Conservation (phyloP, 768 basidiomycete species). For the Calocybe indica region DNA sequence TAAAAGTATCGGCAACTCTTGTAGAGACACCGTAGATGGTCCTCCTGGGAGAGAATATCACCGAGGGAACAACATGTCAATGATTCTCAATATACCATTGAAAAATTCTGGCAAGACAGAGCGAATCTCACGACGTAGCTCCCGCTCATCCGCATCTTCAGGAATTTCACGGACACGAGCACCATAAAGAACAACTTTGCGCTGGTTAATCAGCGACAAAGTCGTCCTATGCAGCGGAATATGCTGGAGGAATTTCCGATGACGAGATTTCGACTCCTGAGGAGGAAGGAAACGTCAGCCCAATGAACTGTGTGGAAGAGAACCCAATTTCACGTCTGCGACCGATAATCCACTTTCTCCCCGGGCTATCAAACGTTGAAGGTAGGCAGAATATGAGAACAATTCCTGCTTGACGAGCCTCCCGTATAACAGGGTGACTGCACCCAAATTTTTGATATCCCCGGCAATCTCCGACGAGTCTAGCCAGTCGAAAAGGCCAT, state of each 20-base stretch:
- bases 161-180: constrained; percentile 61
- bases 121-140: constrained; percentile 68
- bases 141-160: constrained; percentile 64
- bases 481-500: constrained; percentile 78
- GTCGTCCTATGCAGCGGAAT: constrained; percentile 63
- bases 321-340: constrained; percentile 36
- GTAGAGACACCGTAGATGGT: background rate
- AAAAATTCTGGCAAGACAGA: constrained; percentile 62
- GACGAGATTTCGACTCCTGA: constrained; percentile 50
- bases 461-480: constrained; percentile 59
- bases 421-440: constrained; percentile 65
- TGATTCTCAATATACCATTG: constrained; percentile 34
- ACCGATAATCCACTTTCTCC: constrained; percentile 59
- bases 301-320: background rate
- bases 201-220: constrained; percentile 57
- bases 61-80: background rate
- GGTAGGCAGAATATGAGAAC: constrained; percentile 71
- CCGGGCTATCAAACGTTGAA: constrained; percentile 77
- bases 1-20: too few species aligned
- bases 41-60: constrained; percentile 24
- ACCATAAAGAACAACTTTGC: constrained; percentile 66
- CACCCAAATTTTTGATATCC: constrained; percentile 46
- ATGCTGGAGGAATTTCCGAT: constrained; percentile 64
- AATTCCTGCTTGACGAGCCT: constrained; percentile 64
- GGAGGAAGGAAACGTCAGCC: constrained; percentile 7